These are phyloP conservation scores for Rutidosis leptorrhynchoides DNA, from an alignment of 129 eudicot species.

Conservation along the genomic window DNA sequence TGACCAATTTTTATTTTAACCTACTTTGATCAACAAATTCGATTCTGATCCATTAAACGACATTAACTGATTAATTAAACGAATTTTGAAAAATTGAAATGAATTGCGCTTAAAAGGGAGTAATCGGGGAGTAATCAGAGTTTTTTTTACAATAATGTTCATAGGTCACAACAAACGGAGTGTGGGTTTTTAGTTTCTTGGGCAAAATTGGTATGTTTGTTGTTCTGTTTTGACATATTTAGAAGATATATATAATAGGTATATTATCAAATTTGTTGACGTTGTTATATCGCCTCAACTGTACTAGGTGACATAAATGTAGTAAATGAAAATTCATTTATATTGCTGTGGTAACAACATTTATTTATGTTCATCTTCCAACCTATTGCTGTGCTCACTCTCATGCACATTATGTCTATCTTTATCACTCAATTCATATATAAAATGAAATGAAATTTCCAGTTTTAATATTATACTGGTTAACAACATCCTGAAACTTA, in stretches of 20 bases:
- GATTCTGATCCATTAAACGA: too few relatives aligned
- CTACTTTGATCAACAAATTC: too few relatives aligned
- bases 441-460: background rate
- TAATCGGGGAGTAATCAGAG: too few relatives aligned
- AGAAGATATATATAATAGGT: background rate
- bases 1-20: too few relatives aligned
- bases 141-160: too few relatives aligned
- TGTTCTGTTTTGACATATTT: background rate
- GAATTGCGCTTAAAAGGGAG: too few relatives aligned
- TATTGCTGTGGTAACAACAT: background rate
- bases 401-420: background rate
- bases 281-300: background rate
- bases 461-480: background rate
- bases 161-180: too few relatives aligned
- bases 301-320: background rate
- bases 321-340: conserved; percentile 5
- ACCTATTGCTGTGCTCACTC: conserved; percentile 5
- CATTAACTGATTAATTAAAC: too few relatives aligned
- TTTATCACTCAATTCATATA: background rate
- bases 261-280: too few relatives aligned
- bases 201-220: background rate
- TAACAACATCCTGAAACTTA: background rate
- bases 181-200: background rate
- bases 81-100: too few relatives aligned
- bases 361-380: conserved; percentile 16